Evolutionary conservation across 257 asterid genomes (phyloP), one percentile per base, ranked within the genome.

Genomic region (Dorcoceras hygrometricum): DNA sequence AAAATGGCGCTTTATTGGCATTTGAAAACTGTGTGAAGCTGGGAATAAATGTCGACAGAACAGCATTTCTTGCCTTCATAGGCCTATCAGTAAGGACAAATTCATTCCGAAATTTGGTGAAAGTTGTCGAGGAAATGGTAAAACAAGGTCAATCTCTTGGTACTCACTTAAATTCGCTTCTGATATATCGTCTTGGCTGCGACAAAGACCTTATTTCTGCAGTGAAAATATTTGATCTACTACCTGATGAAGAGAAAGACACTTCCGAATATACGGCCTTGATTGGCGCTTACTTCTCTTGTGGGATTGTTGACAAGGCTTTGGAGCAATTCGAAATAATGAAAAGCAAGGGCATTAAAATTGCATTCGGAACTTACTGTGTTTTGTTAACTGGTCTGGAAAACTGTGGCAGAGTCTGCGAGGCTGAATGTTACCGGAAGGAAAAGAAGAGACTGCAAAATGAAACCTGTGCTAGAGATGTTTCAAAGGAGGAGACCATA

Each of bases 211-310:
- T 66, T 28, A 75, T 57, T 69, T 76, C 81, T 57, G 95, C 95
- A 34, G 80, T 79, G 25, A 79, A 80, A 70, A 74, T 88, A 68
- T 94, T 94, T 57, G 68, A 77, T 68, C 14, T 84, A 64, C 73
- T 94, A 73, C 86, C 89, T 25, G 79, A 59, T n/a, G 76, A 81
- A 63, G 88, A 90, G 79, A 90, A 77, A 84, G 82, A 80, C 39
- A 70, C 65, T 56, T 83, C 96, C 73, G 88, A 86, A n/a, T 85
- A 78, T 67, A 94, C 96, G 51, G 92, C 96, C 50, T 19, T 90
- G 29, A 81, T 90, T 0, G 73, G 80, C 58, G 84, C 95, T 62
- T 85, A 74, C 74, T 85, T 94, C 71, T 76, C 80, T 36, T 83
- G 78, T 20, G 92, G 95, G 22, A 67, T 85, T 66, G 69, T 68